Conservation (phyloP, 768 basidiomycete species). For the Termitomyces heimii region DNA sequence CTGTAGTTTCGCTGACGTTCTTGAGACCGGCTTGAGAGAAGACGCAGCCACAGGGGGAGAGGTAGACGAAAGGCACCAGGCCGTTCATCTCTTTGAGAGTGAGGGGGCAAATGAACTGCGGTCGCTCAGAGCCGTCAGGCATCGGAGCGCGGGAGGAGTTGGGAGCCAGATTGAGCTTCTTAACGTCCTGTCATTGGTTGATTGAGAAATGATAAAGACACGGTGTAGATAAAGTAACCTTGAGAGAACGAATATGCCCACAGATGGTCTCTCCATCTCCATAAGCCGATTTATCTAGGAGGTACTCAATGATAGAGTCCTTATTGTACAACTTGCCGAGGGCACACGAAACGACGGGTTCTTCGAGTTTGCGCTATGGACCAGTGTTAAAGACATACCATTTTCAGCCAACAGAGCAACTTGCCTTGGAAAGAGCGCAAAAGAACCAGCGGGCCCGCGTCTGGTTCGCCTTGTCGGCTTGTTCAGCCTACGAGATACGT, state of each 20-base stretch:
- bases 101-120: conserved; percentile 87
- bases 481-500: conserved; percentile 49
- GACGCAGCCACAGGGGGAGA: conserved; percentile 84
- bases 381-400: conserved; percentile 48
- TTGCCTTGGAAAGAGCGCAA: conserved; percentile 92
- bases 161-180: conserved; percentile 71
- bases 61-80: conserved; percentile 78
- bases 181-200: conserved; percentile 60
- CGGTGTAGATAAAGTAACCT: conserved; percentile 45
- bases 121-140: conserved; percentile 37
- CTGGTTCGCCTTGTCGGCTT: conserved; percentile 89
- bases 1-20: conserved; percentile 39
- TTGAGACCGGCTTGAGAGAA: conserved; percentile 83
- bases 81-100: conserved; percentile 96
- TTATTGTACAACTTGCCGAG: conserved; percentile 97
- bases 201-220: background rate
- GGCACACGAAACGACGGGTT: conserved; percentile 87
- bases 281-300: conserved; percentile 76
- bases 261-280: conserved; percentile 93
- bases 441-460: conserved; percentile 85
- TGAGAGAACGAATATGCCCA: conserved; percentile 44
- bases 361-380: conserved; percentile 68
- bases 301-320: conserved; percentile 86
- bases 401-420: conserved; percentile 6
- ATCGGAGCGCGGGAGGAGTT: conserved; percentile 50